Evolutionary conservation across 2,329 filamentous ascomycete species (phyloP), one percentile per base, ranked within the genome.

Genomic region (Phialophora verrucosa): DNA sequence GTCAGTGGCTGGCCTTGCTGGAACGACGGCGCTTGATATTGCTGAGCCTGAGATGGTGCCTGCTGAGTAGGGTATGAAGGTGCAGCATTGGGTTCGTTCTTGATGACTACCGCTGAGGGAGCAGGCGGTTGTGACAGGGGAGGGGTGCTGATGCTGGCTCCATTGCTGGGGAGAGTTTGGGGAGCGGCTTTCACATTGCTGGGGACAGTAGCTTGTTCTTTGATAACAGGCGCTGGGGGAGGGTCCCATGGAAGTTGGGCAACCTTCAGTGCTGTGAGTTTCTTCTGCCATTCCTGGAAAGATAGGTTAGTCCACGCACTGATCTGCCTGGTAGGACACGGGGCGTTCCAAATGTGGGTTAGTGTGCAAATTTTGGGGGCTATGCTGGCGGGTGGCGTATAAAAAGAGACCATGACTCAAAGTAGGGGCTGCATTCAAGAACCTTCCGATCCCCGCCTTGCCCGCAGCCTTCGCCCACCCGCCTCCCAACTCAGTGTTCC

Each of bases 171-270:
- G 74, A 70, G 64, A 14, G 69, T 69, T 50, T 63, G 67, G 7
- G 69, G 65, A 20, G 70, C 55, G 65, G 74, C 69, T 70, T 77
- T 72, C 73, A 77, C 63, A 73, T 75, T 64, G 76, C 79, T 59
- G 74, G 76, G 71, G 78, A 78, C 63, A 65, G 71, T 67, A 29
- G 72, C 69, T 78, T 76, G 70, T 74, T 73, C 83, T 74, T 74
- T 82, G 73, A 72, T 81, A 69, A 76, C 77, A 59, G 87, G 85
- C 60, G 91, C 89, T 58, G 90, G 90, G 76, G 91, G 89, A 51
- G 95, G 94, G 76, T 99, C 95, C 95, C 95, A 99, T 11, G 95
- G 94, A 77, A 98, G 97, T 64, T 87, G 83, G 66, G 95, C 95
- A 68, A 98, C 90, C 71, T 90, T 88, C 71, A 96, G 88, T 72